phyloP scores from a whole-genome alignment of 2,329 filamentous ascomycete species.

The Arthroderma uncinatum region DNA sequence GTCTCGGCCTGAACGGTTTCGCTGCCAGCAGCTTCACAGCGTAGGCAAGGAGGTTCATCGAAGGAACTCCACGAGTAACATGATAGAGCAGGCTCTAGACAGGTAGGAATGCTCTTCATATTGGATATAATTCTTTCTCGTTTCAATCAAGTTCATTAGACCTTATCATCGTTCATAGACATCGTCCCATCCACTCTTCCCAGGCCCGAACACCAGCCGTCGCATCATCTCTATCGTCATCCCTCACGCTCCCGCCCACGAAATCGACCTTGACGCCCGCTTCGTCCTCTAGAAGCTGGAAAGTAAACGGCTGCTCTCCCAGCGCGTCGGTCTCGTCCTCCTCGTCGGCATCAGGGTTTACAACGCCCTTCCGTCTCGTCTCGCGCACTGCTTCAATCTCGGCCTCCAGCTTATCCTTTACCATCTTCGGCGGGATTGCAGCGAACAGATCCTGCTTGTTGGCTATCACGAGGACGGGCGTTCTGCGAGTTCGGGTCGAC shows the following conservation, averaged over 20 bases:
- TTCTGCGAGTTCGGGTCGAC: constrained; percentile 40
- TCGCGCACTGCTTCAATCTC: constrained; percentile 70
- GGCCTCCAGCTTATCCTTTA: constrained; percentile 62
- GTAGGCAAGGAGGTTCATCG: not conserved
- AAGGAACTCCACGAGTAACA: not conserved
- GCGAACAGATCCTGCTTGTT: constrained; percentile 97
- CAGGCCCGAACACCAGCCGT: constrained; percentile 66
- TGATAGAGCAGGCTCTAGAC: not conserved
- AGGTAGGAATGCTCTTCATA: not conserved
- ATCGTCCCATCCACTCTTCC: constrained; percentile 81
- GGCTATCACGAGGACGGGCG: constrained; percentile 73
- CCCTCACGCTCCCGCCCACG: constrained; percentile 54
- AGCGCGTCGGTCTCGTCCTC: constrained; percentile 76
- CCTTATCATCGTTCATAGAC: constrained; percentile 42
- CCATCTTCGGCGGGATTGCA: constrained; percentile 65
- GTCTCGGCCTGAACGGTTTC: not conserved
- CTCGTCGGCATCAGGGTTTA: constrained; percentile 52
- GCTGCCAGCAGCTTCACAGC: not conserved
- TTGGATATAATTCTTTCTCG: not conserved
- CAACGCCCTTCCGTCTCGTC: constrained; percentile 65
- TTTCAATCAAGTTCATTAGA: not conserved
- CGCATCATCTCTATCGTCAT: constrained; percentile 43
- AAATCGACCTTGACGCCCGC: constrained; percentile 67
- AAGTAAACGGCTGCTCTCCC: constrained; percentile 73
- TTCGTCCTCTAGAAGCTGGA: constrained; percentile 69